Conservation (phyloP, 2,329 filamentous ascomycete genomes). For the Sporothrix curviconia region DNA sequence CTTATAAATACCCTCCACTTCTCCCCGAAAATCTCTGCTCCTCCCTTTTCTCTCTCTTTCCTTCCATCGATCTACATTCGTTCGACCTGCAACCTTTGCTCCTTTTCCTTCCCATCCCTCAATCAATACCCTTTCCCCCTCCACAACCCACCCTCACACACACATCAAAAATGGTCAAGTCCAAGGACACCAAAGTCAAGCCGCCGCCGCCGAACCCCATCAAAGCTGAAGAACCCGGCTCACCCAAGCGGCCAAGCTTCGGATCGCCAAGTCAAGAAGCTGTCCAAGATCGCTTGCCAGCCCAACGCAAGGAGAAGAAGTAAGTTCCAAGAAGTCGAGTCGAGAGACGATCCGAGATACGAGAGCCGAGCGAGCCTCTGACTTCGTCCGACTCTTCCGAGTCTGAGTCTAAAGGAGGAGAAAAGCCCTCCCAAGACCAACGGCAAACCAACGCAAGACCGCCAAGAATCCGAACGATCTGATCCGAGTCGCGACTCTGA, state of each 20-base stretch:
- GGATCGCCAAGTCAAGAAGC: constrained; percentile 63
- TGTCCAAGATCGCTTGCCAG: constrained; percentile 54
- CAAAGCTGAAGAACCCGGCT: constrained; percentile 55
- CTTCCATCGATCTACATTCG: constrained; percentile 12
- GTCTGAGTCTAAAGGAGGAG: constrained; percentile 19
- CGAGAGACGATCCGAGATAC: constrained; percentile 18
- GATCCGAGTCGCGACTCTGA: constrained; percentile 23
- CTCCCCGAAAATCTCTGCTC: not conserved
- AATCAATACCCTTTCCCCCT: not conserved
- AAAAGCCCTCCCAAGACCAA: constrained; percentile 8
- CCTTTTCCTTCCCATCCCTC: not conserved
- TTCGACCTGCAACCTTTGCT: constrained; percentile 1
- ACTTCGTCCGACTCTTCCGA: constrained; percentile 31
- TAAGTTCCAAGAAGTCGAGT: constrained; percentile 56
- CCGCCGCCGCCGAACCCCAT: constrained; percentile 41
- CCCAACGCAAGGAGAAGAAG: too few species aligned
- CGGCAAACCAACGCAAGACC: constrained; percentile 18
- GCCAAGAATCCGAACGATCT: constrained; percentile 16
- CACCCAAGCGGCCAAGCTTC: too few species aligned
- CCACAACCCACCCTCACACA: constrained; percentile 8
- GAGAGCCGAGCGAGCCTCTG: constrained; percentile 19
- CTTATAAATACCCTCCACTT: constrained; percentile 2
- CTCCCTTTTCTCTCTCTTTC: constrained; percentile 1
- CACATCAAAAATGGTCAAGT: constrained; percentile 54
- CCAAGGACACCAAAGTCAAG: constrained; percentile 55